Conservation (phyloP, 352 stramenopile species). For the Discostella stelligera region DNA sequence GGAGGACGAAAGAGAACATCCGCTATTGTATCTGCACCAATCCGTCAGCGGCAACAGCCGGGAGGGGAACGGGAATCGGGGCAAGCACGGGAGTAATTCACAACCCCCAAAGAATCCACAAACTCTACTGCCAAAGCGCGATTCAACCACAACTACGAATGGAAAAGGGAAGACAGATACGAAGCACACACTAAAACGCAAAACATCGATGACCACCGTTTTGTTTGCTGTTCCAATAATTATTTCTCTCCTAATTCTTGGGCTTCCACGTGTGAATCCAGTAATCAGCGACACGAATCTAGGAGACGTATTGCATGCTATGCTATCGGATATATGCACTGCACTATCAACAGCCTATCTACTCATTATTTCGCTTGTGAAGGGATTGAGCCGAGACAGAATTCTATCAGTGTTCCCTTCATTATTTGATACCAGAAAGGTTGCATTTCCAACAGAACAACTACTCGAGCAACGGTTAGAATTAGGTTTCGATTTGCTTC, state of each 20-base stretch:
- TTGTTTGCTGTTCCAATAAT: conserved; percentile 2
- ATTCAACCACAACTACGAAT: neutral
- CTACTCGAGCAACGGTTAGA: conserved; percentile 32
- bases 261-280: conserved; percentile 16
- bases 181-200: neutral
- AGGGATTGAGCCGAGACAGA: neutral
- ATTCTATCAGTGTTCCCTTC: conserved; percentile 1
- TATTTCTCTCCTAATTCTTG: conserved; percentile 17
- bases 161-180: neutral
- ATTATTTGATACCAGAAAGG: neutral
- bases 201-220: neutral
- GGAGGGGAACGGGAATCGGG: conserved; percentile 3
- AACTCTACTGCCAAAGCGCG: neutral
- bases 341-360: conserved; percentile 1
- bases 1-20: conserved; percentile 8
- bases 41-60: neutral
- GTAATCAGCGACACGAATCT: conserved; percentile 7
- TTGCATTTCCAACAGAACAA: conserved; percentile 20
- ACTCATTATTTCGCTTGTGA: neutral
- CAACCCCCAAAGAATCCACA: neutral
- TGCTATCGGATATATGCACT: conserved; percentile 5
- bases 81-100: neutral
- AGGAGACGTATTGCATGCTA: neutral
- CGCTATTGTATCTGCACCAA: conserved; percentile 14
- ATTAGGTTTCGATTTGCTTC: conserved; percentile 32